Percentiles rank a stretch among this genome's conserved stretches.
These are phyloP conservation scores for Teratosphaeria gauchensis DNA, from an alignment of 2,329 filamentous ascomycete species.

Conservation along the genomic window DNA sequence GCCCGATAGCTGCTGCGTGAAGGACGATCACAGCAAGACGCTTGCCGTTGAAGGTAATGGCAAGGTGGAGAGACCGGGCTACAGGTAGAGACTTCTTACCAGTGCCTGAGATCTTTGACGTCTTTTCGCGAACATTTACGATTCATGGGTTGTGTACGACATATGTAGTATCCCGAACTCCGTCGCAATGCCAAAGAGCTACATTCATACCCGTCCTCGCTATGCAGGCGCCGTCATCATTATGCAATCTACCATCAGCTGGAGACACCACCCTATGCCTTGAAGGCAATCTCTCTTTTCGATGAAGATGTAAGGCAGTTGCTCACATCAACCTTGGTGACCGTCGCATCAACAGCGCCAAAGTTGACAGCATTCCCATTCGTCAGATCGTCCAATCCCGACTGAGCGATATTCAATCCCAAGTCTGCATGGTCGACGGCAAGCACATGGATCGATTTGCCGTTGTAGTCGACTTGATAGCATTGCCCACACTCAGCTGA, in stretches of 20 bases:
- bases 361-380: not conserved
- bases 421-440: slow-evolving; percentile 36
- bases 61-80: too few relatives aligned
- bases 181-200: too few relatives aligned
- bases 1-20: not conserved
- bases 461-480: slow-evolving; percentile 39
- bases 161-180: too few relatives aligned
- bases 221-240: not conserved
- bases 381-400: not conserved
- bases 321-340: not conserved
- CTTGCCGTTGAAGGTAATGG: too few relatives aligned
- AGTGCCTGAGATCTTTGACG: too few relatives aligned
- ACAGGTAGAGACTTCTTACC: too few relatives aligned
- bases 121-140: too few relatives aligned
- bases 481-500: slow-evolving; percentile 41
- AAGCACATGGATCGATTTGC: slow-evolving; percentile 37
- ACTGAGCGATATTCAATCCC: slow-evolving; percentile 35
- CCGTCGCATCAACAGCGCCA: not conserved
- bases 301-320: not conserved
- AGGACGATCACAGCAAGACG: too few relatives aligned
- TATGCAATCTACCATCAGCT: not conserved
- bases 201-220: not conserved
- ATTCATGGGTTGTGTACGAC: too few relatives aligned
- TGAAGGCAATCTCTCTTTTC: not conserved
- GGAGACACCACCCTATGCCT: not conserved